Evolutionary conservation across 192 early-diverging fungal genomes (phyloP), one percentile per base, ranked within the genome.

Genomic region (Allomyces macrogynus): DNA sequence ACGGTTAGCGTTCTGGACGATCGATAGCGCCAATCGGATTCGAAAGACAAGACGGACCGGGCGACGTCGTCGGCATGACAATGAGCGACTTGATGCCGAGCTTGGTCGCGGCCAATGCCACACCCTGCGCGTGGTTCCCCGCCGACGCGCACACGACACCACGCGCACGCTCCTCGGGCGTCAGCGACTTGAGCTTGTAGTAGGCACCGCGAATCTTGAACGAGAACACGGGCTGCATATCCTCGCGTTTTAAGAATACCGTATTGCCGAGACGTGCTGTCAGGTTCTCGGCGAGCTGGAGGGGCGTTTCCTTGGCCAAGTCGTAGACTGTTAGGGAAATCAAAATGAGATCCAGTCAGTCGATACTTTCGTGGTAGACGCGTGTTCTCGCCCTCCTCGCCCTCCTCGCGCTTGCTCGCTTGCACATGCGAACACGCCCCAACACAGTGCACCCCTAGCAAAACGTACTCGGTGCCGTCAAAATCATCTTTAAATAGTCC

Each of bases 181-280:
- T 79, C 61, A 99, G 75, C 66, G 92, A 87, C 27, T 83, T 80
- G 72, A 99, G 86, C 66, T 83, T 82, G 74, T 99, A 96, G 80
- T 95, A 92, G 3, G 96, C 96, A 20, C 96, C 96, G 24, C 96
- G 84, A 68, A 93, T 85, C 81, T 99, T 99, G 84, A 99, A 99
- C 14, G 89, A 91, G 67, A 99, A 99, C 24, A 96, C 93, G 16
- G 90, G 86, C 67, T 96, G 93, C 63, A 96, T 78, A 74, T 99
- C 96, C 69, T 99, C 96, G 60, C 96, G 85, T 73, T 99, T 99
- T 43, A 99, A 68, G 22, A 77, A 82, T 62, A 99, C 78, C 20
- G 75, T 77, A 74, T 88, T 89, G 1, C 74, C 67, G 57, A 80
- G 63, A n/a, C 86, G 81, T 16, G 75, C 61, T 12, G 88, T 90